These are phyloP conservation scores for Moesziomyces antarcticus DNA, from an alignment of 1,284 basidiomycete species.

Conservation along the genomic window DNA sequence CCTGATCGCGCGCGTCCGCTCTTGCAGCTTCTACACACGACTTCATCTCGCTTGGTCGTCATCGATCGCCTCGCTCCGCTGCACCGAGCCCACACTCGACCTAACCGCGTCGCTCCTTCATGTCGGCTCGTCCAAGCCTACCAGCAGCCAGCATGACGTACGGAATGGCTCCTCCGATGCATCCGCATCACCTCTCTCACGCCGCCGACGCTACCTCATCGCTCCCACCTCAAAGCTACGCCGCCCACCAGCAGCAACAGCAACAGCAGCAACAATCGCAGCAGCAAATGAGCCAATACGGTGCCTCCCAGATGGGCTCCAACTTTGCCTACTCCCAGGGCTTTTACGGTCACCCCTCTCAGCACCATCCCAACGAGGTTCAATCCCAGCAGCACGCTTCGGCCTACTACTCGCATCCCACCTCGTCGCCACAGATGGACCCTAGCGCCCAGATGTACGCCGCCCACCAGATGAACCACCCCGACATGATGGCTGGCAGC, in stretches of 20 bases:
- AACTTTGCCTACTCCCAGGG: constrained; percentile 37
- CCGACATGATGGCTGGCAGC: constrained; percentile 33
- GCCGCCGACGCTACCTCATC: constrained; percentile 26
- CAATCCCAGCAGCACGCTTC: constrained; percentile 32
- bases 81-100: neutral
- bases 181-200: constrained; percentile 40
- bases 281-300: constrained; percentile 42
- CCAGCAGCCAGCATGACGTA: constrained; percentile 33
- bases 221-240: constrained; percentile 27
- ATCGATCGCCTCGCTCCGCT: neutral
- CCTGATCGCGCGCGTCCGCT: neutral
- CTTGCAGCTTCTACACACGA: neutral
- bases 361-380: constrained; percentile 34
- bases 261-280: constrained; percentile 22
- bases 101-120: constrained; percentile 1
- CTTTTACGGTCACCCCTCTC: constrained; percentile 40
- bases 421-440: constrained; percentile 44
- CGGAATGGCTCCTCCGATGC: constrained; percentile 49
- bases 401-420: constrained; percentile 42
- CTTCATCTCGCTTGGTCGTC: neutral
- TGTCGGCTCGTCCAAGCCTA: constrained; percentile 27
- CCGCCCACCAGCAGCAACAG: constrained; percentile 18
- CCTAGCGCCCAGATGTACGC: constrained; percentile 39
- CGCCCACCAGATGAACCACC: constrained; percentile 47
- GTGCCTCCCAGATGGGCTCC: constrained; percentile 33